These are phyloP conservation scores for Hordeum vulgare DNA, from an alignment of 176 grass and related monocot genomes.

Conservation along the genomic window DNA sequence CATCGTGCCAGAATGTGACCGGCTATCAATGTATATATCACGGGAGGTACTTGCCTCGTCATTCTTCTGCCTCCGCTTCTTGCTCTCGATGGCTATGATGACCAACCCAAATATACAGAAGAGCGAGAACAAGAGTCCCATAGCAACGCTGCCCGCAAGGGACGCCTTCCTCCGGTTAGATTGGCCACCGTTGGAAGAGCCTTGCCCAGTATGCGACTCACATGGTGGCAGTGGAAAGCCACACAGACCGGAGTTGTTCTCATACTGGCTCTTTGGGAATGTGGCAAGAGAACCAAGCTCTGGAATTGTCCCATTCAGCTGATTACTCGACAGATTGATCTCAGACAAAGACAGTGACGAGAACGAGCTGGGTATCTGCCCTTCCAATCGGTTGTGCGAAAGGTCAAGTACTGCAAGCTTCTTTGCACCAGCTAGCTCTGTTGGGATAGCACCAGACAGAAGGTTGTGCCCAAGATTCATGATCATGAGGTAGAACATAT, in stretches of 20 bases:
- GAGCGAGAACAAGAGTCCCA: conserved; percentile 67
- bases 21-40: conserved; percentile 78
- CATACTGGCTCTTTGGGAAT: conserved; percentile 54
- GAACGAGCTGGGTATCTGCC: conserved; percentile 74
- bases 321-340: conserved; percentile 83
- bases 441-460: conserved; percentile 59
- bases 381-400: conserved; percentile 73
- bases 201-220: background rate
- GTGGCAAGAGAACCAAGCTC: conserved; percentile 79
- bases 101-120: conserved; percentile 79
- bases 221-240: conserved; percentile 40
- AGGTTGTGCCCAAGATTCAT: conserved; percentile 88
- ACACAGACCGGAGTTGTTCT: conserved; percentile 83
- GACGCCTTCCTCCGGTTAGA: conserved; percentile 52
- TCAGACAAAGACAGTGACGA: conserved; percentile 64
- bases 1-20: conserved; percentile 61
- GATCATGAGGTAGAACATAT: conserved; percentile 92
- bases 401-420: conserved; percentile 79
- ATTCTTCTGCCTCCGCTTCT: conserved; percentile 53
- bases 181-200: conserved; percentile 15
- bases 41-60: conserved; percentile 44
- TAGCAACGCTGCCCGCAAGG: conserved; percentile 60
- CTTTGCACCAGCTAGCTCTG: conserved; percentile 43
- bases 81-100: conserved; percentile 61
- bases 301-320: conserved; percentile 83